A percentile compares a stretch with the other conserved stretches of the same genome.
Conservation (phyloP, 2,329 filamentous ascomycete species). For the Chaetomium sp. region DNA sequence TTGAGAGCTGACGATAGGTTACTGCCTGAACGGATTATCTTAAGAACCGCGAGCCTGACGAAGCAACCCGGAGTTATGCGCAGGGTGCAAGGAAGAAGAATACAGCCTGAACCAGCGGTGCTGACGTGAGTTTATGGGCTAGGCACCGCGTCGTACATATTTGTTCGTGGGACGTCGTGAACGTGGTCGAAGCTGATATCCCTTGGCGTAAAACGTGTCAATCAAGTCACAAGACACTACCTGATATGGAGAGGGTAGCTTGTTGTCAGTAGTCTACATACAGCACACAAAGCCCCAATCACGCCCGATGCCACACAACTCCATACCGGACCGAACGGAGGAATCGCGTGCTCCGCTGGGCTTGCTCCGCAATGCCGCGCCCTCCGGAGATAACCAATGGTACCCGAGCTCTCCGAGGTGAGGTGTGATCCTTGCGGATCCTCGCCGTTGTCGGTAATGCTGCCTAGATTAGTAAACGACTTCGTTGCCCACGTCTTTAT, state of each 20-base stretch:
- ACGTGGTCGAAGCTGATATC: background rate
- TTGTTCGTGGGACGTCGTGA: background rate
- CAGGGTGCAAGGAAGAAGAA: background rate
- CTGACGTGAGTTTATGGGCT: background rate
- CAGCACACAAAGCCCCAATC: background rate
- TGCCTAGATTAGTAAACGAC: background rate
- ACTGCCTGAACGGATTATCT: too few species aligned
- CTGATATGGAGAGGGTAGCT: background rate
- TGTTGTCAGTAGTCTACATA: background rate
- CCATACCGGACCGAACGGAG: background rate
- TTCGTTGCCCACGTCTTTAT: background rate
- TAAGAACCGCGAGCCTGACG: background rate
- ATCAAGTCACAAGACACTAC: background rate
- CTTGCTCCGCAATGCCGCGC: background rate
- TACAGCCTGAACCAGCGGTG: background rate
- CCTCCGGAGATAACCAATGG: constrained; percentile 6
- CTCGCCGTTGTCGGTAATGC: background rate
- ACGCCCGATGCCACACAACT: background rate
- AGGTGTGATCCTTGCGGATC: background rate
- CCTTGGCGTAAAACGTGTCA: background rate
- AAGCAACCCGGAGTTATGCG: background rate
- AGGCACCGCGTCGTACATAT: background rate
- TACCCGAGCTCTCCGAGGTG: background rate
- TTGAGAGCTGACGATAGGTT: background rate
- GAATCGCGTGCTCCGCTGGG: constrained; percentile 10